Base-by-base conservation (phyloP, 1,284 basidiomycete genomes). In the Melampsora medusae region DNA sequence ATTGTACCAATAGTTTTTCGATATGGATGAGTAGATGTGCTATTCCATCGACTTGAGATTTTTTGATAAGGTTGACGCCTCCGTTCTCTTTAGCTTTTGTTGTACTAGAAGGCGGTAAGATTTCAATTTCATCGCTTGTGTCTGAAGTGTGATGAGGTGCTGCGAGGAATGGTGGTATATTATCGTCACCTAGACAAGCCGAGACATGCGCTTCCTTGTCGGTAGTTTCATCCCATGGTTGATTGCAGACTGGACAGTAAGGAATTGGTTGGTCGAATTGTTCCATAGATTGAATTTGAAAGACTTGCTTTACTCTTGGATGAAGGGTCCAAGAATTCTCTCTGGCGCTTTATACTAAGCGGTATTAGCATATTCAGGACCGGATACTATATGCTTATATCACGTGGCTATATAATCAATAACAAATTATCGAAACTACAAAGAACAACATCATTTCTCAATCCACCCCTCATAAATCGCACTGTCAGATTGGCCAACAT, bases 151-250 rank as follows among this genome's bases (percentile, higher is more conserved):
- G 19, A 59, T 25, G n/a, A 25, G 53, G 53, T 59, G 53, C 53
- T 59, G n/a, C 12, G 16, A 12, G 35, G 35, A 38, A 38, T 38
- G 35, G 42, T 28, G 19, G 17, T 25, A 59, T 25, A n/a, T 28
- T 7, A 59, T 22, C 28, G 7, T 59, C 53, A 31, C 53, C 53
- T 6, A 59, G 53, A 59, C 53, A 59, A n/a, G 53, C 28, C n/a
- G 53, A 22, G 22, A 59, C 53, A 59, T 59, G 53, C 17, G 53
- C 53, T 59, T 59, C 53, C 53, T 59, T 59, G 53, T 59, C 16
- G 53, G 28, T 59, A 10, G 53, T 25, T 59, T 59, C 2, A 31
- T 59, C 53, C 53, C 53, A 59, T 59, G n/a, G 22, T 22, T 25
- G n/a, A 59, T 59, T 28, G n/a, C 53, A 59, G n/a, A 59, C 53